Conservation (phyloP, 345 rosid species). For the Atalantia buxifolia region DNA sequence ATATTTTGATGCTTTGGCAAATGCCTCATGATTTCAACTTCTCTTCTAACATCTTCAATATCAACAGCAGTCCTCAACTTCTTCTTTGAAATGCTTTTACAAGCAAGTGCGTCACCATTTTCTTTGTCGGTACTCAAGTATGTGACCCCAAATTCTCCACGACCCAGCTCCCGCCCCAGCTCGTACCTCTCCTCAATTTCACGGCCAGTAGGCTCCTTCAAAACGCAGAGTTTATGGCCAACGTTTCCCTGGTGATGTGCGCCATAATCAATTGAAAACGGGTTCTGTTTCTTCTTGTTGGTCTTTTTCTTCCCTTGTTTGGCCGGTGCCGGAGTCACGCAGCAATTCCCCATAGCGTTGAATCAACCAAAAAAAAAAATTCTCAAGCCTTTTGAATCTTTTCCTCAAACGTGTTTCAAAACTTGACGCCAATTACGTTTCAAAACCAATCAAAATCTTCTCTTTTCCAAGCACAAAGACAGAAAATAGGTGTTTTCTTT, state of each 20-base stretch:
- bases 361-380: background rate
- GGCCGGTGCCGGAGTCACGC: constrained; percentile 43
- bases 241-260: constrained; percentile 28
- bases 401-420: constrained; percentile 11
- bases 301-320: constrained; percentile 37
- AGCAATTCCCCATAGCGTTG: constrained; percentile 83
- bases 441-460: constrained; percentile 4
- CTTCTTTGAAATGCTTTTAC: constrained; percentile 93
- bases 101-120: constrained; percentile 57
- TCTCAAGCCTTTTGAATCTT: background rate
- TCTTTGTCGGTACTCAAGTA: constrained; percentile 74
- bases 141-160: constrained; percentile 94
- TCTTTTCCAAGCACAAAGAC: constrained; percentile 12
- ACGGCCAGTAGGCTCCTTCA: constrained; percentile 72
- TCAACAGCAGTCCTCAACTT: constrained; percentile 89
- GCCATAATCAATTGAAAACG: constrained; percentile 60
- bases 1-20: constrained; percentile 76
- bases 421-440: background rate
- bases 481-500: background rate
- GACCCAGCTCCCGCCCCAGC: constrained; percentile 92
- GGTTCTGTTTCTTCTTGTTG: constrained; percentile 58
- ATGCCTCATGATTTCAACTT: constrained; percentile 94
- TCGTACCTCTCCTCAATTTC: constrained; percentile 65
- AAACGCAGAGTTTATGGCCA: constrained; percentile 50
- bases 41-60: constrained; percentile 95